phyloP scores from a whole-genome alignment of 345 rosid genomes.

The Noccaea bulbosa region DNA sequence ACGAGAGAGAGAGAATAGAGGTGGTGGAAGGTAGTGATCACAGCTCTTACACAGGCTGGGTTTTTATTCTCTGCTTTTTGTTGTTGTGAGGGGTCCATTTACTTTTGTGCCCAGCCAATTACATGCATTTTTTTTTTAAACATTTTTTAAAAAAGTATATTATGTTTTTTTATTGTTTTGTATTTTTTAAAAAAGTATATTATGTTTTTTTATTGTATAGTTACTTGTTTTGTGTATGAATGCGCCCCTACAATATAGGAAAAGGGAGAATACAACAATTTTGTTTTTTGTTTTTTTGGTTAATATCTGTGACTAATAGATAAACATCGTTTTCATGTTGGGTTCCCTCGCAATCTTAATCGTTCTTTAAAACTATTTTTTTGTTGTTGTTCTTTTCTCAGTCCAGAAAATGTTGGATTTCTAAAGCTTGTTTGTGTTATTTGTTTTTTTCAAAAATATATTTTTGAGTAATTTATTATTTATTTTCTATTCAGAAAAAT shows the following conservation, averaged over 20 bases:
- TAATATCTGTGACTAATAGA: constrained; percentile 6
- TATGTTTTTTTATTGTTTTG: too few species aligned
- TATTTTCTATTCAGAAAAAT: too few species aligned
- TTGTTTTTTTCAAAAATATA: too few species aligned
- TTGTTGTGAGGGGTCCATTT: constrained; percentile 44
- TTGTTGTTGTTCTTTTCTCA: not conserved
- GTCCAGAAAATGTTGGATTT: not conserved
- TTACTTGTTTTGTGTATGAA: constrained; percentile 6
- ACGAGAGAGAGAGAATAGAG: constrained; percentile 1
- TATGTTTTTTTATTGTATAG: not conserved
- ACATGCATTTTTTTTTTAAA: constrained; percentile 2
- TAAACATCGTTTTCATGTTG: constrained; percentile 5
- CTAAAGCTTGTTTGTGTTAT: not conserved
- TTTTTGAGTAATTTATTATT: not conserved
- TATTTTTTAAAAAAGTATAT: not conserved
- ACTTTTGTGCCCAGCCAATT: constrained; percentile 34
- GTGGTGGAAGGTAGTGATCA: constrained; percentile 49
- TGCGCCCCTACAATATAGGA: not conserved
- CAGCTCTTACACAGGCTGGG: constrained; percentile 62
- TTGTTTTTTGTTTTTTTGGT: not conserved
- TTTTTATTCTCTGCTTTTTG: constrained; percentile 47
- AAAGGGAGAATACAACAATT: not conserved
- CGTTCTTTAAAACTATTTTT: too few species aligned
- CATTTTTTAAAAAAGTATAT: not conserved
- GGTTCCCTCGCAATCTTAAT: not conserved